Evolutionary conservation across 1,284 basidiomycete species (phyloP).

Genomic region (Ustilago esculenta): DNA sequence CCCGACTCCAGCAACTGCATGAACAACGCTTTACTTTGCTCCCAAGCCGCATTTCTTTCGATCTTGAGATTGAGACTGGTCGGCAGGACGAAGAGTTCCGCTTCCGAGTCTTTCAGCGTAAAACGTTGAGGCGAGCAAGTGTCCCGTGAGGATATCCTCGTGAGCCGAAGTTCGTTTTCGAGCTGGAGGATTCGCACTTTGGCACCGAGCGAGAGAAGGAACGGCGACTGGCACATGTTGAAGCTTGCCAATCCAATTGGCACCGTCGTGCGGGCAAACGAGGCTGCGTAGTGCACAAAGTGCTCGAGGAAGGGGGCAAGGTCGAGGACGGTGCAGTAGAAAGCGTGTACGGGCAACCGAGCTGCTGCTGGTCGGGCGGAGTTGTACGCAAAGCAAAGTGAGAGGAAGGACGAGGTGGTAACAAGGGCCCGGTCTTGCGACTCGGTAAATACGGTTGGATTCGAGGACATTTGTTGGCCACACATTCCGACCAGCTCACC

Average conservation of each 20-base stretch:
- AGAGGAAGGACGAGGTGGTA: constrained; percentile 17
- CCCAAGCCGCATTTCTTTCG: constrained; percentile 15
- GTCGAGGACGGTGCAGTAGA: constrained; percentile 46
- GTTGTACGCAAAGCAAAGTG: constrained; percentile 24
- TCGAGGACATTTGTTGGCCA: constrained; percentile 35
- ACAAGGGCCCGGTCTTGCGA: constrained; percentile 26
- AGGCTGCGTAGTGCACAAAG: constrained; percentile 26
- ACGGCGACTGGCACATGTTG: constrained; percentile 37
- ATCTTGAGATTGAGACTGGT: constrained; percentile 22
- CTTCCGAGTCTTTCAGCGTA: not conserved
- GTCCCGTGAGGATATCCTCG: not conserved
- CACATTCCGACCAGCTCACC: constrained; percentile 41
- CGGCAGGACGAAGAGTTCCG: constrained; percentile 18
- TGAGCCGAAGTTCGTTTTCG: constrained; percentile 43
- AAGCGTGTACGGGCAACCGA: constrained; percentile 15
- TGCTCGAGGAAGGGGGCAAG: constrained; percentile 43
- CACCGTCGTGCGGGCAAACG: not conserved
- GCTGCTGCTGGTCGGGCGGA: constrained; percentile 2
- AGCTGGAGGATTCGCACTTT: constrained; percentile 50
- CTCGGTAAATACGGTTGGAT: constrained; percentile 33
- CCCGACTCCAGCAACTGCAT: constrained; percentile 26
- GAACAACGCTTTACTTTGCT: constrained; percentile 26
- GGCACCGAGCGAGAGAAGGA: constrained; percentile 43
- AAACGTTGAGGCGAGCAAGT: not conserved
- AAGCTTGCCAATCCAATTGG: constrained; percentile 18